Percentiles rank a stretch among this genome's conserved stretches.
Conservation (phyloP, 2,329 filamentous ascomycete species). For the Corynespora cassiicola region DNA sequence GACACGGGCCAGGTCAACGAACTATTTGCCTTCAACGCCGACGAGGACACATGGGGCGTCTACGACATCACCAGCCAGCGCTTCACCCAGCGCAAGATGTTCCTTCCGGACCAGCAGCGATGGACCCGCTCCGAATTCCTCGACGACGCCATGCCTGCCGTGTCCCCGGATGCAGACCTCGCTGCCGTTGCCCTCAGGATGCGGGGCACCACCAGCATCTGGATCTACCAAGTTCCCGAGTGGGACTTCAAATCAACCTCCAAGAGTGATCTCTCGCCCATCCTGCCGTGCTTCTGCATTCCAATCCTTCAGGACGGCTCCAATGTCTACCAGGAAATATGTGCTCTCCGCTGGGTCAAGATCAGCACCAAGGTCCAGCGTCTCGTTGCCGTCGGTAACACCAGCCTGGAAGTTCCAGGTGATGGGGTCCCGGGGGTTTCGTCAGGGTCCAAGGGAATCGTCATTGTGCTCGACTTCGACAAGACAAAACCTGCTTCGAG, state of each 20-base stretch:
- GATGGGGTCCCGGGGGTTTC: constrained; percentile 34
- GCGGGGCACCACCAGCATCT: constrained; percentile 46
- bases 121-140: constrained; percentile 48
- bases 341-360: constrained; percentile 44
- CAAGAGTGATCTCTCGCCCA: constrained; percentile 36
- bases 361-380: constrained; percentile 37
- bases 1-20: constrained; percentile 47
- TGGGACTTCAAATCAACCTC: constrained; percentile 39
- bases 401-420: constrained; percentile 28
- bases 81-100: constrained; percentile 48
- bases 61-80: constrained; percentile 46
- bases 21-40: constrained; percentile 49
- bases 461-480: constrained; percentile 48
- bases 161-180: constrained; percentile 45
- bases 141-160: constrained; percentile 49
- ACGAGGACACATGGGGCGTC: constrained; percentile 49
- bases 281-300: constrained; percentile 46
- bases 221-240: constrained; percentile 47
- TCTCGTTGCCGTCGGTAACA: constrained; percentile 47
- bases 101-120: constrained; percentile 43
- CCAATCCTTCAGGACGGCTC: constrained; percentile 39
- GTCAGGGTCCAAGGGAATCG: constrained; percentile 42
- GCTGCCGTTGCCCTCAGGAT: constrained; percentile 47
- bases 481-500: constrained; percentile 28
- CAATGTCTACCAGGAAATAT: constrained; percentile 43